Evolutionary conservation across 257 asterid genomes (phyloP), one percentile per base, ranked within the genome.

Genomic region (Oldenlandia corymbosa): DNA sequence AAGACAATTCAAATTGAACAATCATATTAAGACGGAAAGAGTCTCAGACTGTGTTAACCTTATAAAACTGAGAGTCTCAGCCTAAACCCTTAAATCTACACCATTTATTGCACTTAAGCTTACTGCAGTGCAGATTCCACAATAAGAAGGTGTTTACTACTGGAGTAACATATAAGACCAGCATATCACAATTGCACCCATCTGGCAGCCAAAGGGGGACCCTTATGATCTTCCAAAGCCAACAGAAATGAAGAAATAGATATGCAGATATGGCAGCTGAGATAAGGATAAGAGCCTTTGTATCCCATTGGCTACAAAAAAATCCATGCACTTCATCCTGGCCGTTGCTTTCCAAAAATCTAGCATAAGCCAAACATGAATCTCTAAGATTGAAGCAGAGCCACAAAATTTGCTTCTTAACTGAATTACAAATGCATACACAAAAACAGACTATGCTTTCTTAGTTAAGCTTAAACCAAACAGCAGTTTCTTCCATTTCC

Each of bases 201-300:
- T 54, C 1, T 69, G 76, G 60, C 71, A 65, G 9, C 31, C 2
- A 51, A 1, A 17, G 65, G 85, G 65, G 85, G 65, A 1, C 77
- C 82, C 41, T 0, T 66, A 48, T 66, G 66, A 80, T 84, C 79
- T 81, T 27, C 42, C 60, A 53, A 59, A 45, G 65, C 95, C 87
- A 83, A 81, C 79, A 64, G 76, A 76, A 73, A 36, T 73, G 61
- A 60, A 78, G 91, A 75, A 81, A 66, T 68, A 83, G 85, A 78
- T 77, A 58, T 72, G 48, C 59, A 78, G 92, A 84, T 84, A 82
- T 79, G 87, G 77, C 74, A 73, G 53, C 58, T 10, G 10, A 72
- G 90, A 81, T 83, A 82, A 79, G 86, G 96, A 90, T 88, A 91
- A 88, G 83, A 31, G 47, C 64, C 43, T 14, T 64, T 71, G 68